phyloP scores from a whole-genome alignment of 2,329 filamentous ascomycete species.

The Scytalidium lignicola region DNA sequence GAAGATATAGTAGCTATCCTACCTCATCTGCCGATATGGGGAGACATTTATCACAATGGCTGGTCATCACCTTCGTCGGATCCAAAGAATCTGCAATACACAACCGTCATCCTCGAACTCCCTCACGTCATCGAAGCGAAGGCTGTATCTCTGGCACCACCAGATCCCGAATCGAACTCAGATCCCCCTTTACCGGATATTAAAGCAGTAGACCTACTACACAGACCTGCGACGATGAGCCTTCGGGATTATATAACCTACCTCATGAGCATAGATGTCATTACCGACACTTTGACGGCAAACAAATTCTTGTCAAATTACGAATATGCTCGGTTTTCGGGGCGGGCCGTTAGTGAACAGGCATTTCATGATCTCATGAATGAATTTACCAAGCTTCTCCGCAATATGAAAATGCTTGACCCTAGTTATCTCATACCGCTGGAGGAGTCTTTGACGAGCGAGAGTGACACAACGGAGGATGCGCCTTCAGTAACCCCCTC shows the following conservation, averaged over 20 bases:
- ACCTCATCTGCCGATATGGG: conserved; percentile 54
- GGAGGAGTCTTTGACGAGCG: conserved; percentile 11
- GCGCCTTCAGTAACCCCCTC: conserved; percentile 12
- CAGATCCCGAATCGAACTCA: conserved; percentile 37
- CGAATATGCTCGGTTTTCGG: conserved; percentile 80
- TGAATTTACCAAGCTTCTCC: conserved; percentile 74
- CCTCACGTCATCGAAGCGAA: conserved; percentile 89
- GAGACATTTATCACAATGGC: conserved; percentile 76
- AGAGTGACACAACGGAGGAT: conserved; percentile 25
- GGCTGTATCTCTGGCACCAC: conserved; percentile 75
- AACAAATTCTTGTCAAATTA: conserved; percentile 68
- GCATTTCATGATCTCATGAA: conserved; percentile 78
- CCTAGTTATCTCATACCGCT: conserved; percentile 17
- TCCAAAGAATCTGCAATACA: conserved; percentile 77
- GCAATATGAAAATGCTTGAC: conserved; percentile 58
- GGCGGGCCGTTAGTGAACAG: conserved; percentile 57
- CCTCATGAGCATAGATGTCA: conserved; percentile 61
- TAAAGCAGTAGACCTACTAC: conserved; percentile 65
- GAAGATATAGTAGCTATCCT: conserved; percentile 17
- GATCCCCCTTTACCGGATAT: conserved; percentile 52
- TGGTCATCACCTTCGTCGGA: conserved; percentile 83
- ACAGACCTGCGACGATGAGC: conserved; percentile 64
- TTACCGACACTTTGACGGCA: conserved; percentile 47
- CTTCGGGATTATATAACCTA: conserved; percentile 74
- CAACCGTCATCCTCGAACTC: conserved; percentile 74